These are phyloP conservation scores for Aspergillus glaucus DNA, from an alignment of 2,329 filamentous ascomycete genomes.

Conservation along the genomic window DNA sequence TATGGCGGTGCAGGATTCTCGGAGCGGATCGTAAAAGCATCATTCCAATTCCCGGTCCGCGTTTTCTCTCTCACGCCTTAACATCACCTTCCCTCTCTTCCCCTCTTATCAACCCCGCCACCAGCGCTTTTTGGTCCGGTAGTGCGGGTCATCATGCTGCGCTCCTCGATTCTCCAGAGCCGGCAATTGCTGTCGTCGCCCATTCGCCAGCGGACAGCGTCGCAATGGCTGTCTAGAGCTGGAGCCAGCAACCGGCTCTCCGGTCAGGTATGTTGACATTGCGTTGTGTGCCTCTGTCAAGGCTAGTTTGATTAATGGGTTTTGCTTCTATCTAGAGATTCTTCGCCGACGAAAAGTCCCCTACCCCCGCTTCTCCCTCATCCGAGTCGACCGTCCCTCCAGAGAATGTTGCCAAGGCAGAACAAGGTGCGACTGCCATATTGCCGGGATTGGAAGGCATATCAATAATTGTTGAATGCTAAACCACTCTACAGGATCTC, in stretches of 20 bases:
- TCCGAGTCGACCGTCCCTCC: conserved; percentile 45
- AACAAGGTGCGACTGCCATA: conserved; percentile 20
- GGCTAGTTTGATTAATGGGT: conserved; percentile 19
- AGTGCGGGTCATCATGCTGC: conserved; percentile 50
- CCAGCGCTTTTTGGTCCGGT: conserved; percentile 24
- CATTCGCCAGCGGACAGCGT: conserved; percentile 28
- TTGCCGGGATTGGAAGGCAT: conserved; percentile 3
- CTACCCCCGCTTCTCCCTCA: conserved; percentile 39
- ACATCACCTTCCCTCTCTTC: conserved; percentile 18
- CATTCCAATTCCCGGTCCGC: conserved; percentile 24
- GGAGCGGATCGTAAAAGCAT: conserved; percentile 36
- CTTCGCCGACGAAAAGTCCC: conserved; percentile 45
- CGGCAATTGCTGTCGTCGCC: conserved; percentile 37
- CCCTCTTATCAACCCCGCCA: conserved; percentile 9
- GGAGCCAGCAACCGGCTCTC: conserved; percentile 32
- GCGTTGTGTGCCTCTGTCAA: conserved; percentile 19
- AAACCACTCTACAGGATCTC: conserved; percentile 32
- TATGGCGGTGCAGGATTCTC: conserved; percentile 25
- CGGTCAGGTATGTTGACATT: conserved; percentile 34
- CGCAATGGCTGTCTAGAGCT: conserved; percentile 40
- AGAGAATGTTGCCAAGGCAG: conserved; percentile 42
- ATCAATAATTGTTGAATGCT: conserved; percentile 17
- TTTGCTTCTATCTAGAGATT: conserved; percentile 35
- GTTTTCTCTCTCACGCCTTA: conserved; percentile 24
- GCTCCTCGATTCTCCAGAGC: conserved; percentile 46